Base-by-base conservation (phyloP, 306 rosid species). In the Bauhinia variegata region DNA sequence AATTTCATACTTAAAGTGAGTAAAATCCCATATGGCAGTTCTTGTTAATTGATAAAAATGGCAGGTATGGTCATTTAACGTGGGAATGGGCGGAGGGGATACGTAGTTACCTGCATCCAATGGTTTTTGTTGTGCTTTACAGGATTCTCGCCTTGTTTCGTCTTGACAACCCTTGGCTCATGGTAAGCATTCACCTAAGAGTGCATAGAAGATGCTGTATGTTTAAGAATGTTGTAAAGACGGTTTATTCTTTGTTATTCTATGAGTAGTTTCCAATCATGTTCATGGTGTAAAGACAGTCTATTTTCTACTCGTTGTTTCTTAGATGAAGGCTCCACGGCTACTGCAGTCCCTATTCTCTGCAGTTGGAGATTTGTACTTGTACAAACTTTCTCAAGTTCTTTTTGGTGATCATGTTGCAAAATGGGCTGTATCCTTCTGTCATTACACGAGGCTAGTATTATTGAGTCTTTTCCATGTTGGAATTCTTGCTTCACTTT, bases 61-160 rank as follows among this genome's bases (percentile, higher is more conserved):
- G 47, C 74, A 92, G 96, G 82, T 93, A 83, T 30, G 97, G 97
- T 34, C 97, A 93, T 82, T 75, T 93, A 73, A 88, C 97, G 9
- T 93, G 98, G 98, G 98, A 93, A 51, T 93, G 98, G 98, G 80
- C 83, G 79, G 75, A 74, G 79, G 97, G 97, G 43, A 86, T 90
- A 9, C 89, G 97, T 4, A 88, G 97, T 84, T 89, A 81, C 78
- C 75, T 88, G 69, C 99, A 93, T 63, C 99, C 97, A 0, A n/a
- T 90, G 64, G 62, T 88, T 68, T 93, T 93, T 81, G 87, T 87
- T 70, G 74, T 73, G 4, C 95, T 90, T 56, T 93, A 93, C 70
- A 83, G 69, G 62, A 17, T 86, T 46, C 85, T 93, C 19, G 85
- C 92, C 6, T 37, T 88, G 4, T 58, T 88, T 52, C 86, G 70